Evolutionary conservation across 805 yeast genomes (phyloP).

Genomic region (Barnettozyma sp.): DNA sequence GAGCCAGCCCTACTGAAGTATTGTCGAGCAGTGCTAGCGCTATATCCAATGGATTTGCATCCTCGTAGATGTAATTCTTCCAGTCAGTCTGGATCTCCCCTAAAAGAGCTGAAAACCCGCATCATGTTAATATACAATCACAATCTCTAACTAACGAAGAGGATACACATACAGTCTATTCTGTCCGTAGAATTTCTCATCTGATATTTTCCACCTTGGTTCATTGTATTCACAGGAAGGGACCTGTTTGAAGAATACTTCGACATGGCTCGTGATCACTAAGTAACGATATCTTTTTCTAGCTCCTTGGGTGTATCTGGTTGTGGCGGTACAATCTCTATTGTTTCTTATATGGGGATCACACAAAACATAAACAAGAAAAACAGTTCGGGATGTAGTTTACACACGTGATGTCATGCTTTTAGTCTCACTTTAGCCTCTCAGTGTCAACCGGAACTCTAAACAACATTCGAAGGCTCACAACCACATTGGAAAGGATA

Average conservation of each 20-base stretch:
- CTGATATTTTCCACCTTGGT: background rate
- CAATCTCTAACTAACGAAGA: background rate
- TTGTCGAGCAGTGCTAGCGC: constrained; percentile 80
- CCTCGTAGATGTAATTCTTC: constrained; percentile 42
- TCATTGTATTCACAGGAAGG: background rate
- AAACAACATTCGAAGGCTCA: too few species aligned
- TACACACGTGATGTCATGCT: too few species aligned
- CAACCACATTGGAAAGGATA: too few species aligned
- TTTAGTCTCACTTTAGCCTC: too few species aligned
- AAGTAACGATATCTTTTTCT: background rate
- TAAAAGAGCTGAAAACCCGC: constrained; percentile 13
- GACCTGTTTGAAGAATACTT: background rate
- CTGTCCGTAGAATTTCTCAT: constrained; percentile 10
- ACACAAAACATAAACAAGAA: too few species aligned
- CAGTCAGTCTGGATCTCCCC: constrained; percentile 37
- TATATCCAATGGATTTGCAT: constrained; percentile 76
- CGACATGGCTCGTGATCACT: background rate
- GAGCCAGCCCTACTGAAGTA: constrained; percentile 87
- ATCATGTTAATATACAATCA: constrained; percentile 2
- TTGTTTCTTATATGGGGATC: too few species aligned
- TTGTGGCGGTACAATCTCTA: too few species aligned
- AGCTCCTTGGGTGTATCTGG: background rate
- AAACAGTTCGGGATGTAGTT: too few species aligned
- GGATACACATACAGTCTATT: constrained; percentile 4
- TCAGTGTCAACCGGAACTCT: too few species aligned